Percentiles rank a stretch among this genome's conserved stretches.
Evolutionary conservation across 306 rosid genomes (phyloP).

Genomic region (Gastrolobium bilobum): DNA sequence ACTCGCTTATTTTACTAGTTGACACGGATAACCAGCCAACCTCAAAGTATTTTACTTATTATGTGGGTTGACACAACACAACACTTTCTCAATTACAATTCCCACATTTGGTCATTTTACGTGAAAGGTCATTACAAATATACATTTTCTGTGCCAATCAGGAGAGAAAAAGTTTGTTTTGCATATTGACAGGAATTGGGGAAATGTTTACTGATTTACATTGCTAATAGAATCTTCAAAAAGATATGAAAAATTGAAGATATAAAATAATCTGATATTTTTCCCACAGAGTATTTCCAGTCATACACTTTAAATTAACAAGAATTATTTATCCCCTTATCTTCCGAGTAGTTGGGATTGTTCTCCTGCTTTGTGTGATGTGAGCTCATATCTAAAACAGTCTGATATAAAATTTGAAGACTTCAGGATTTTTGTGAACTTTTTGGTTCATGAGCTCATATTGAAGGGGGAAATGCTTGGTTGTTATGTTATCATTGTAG

Average conservation of each 20-base stretch:
- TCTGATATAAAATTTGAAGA: not conserved
- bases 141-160: not conserved
- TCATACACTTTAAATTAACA: not conserved
- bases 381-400: not conserved
- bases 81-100: not conserved
- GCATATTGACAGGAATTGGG: not conserved
- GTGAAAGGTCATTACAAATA: not conserved
- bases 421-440: not conserved
- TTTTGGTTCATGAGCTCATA: not conserved
- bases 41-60: no score
- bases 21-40: no score
- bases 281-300: not conserved
- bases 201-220: not conserved
- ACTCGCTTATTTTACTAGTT: no score
- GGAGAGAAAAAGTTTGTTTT: not conserved
- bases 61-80: no score
- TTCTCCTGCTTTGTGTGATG: not conserved
- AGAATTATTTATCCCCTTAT: not conserved
- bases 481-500: constrained; percentile 17
- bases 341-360: not conserved
- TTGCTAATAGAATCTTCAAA: not conserved
- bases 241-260: not conserved
- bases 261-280: not conserved
- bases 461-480: not conserved
- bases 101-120: not conserved